phyloP scores from a whole-genome alignment of 768 basidiomycete species.

The Hypholoma sublateritium region DNA sequence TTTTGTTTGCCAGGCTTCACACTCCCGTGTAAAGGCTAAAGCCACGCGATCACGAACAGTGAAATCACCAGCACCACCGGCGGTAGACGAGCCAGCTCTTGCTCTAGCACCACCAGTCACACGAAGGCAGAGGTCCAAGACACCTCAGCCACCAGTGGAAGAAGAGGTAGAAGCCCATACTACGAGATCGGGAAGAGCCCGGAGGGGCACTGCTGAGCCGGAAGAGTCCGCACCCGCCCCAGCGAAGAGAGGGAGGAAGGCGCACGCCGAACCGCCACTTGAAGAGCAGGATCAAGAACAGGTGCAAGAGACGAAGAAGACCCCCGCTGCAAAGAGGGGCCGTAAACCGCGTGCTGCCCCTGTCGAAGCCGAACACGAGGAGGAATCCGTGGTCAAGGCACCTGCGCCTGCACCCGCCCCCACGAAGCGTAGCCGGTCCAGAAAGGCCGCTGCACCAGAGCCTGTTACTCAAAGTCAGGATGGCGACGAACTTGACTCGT shows the following conservation, averaged over 20 bases:
- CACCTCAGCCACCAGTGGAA: conserved; percentile 16
- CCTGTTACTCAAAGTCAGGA: not conserved
- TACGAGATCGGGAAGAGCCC: conserved; percentile 21
- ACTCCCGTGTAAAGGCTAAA: not conserved
- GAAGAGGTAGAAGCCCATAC: conserved; percentile 1
- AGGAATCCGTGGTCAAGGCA: conserved; percentile 8
- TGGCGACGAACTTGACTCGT: not conserved
- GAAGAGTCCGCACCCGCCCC: conserved; percentile 12
- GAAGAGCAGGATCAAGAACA: conserved; percentile 11
- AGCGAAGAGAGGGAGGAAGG: conserved; percentile 20
- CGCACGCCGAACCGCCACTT: conserved; percentile 1
- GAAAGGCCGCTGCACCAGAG: conserved; percentile 1
- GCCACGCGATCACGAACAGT: conserved; percentile 1
- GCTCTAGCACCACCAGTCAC: not conserved
- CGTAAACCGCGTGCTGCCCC: conserved; percentile 18
- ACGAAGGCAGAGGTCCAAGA: conserved; percentile 11
- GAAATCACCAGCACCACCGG: conserved; percentile 1
- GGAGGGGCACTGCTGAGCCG: conserved; percentile 24
- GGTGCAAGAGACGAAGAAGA: conserved; percentile 17
- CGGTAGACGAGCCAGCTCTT: not conserved
- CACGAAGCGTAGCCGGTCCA: conserved; percentile 6
- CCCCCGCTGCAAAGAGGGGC: conserved; percentile 22
- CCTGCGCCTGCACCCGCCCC: conserved; percentile 1
- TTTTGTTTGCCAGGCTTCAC: not conserved
- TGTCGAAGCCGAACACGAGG: conserved; percentile 8